Percentiles rank a stretch among this genome's conserved stretches.
phyloP scores from a whole-genome alignment of 345 rosid species.

The Brassica napus region Da-Ae NC_063437.1:17910001-17910500 shows the following conservation, averaged over 20 bases:
- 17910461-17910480: slow-evolving; percentile 17
- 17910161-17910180: background rate
- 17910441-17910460: background rate
- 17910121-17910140: background rate
- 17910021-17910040: no score
- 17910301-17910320: background rate
- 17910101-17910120: background rate
- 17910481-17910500: slow-evolving; percentile 33
- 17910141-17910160: background rate
- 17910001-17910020: no score
- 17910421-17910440: slow-evolving; percentile 12
- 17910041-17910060: no score
- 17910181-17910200: background rate
- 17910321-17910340: no score
- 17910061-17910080: background rate
- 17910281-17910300: background rate
- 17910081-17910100: background rate
- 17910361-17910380: background rate
- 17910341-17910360: background rate
- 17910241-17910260: background rate
- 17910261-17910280: background rate
- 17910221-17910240: background rate
- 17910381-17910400: background rate
- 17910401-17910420: background rate
- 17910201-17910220: background rate